Evolutionary conservation across 2,329 filamentous ascomycete genomes (phyloP).

Genomic region (Dactylellina cionopaga): DNA sequence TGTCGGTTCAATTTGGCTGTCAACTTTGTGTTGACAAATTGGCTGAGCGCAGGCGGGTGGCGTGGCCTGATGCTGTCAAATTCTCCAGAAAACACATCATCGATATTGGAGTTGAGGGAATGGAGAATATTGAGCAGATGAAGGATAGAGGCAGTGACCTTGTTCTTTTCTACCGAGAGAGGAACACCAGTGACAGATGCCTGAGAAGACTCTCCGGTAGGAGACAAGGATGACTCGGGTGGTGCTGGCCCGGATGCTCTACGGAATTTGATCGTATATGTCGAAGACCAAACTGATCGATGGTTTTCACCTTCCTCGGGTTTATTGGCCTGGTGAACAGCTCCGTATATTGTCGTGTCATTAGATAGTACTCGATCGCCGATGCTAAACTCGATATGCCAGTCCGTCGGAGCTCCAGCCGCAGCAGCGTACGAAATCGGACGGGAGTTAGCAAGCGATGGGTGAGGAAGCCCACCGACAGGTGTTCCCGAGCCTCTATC

Average conservation of each 20-base stretch:
- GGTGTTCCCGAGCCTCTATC: constrained; percentile 62
- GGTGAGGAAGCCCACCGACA: constrained; percentile 63
- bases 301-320: constrained; percentile 70
- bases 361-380: constrained; percentile 84
- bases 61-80: constrained; percentile 73
- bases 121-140: constrained; percentile 89
- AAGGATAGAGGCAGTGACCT: constrained; percentile 85
- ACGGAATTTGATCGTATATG: constrained; percentile 91
- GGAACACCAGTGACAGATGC: constrained; percentile 73
- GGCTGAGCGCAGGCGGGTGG: constrained; percentile 82
- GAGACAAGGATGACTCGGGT: constrained; percentile 72
- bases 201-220: constrained; percentile 64
- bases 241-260: constrained; percentile 85
- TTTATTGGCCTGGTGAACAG: constrained; percentile 71
- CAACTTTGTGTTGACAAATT: constrained; percentile 98
- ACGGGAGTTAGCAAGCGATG: constrained; percentile 62
- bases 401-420: constrained; percentile 86
- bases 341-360: constrained; percentile 94
- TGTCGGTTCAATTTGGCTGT: constrained; percentile 98
- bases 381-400: constrained; percentile 96
- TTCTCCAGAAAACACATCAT: constrained; percentile 85
- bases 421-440: constrained; percentile 86
- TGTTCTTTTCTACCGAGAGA: constrained; percentile 81
- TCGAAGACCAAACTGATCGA: constrained; percentile 86
- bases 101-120: constrained; percentile 89